These are phyloP conservation scores for Nitzschia sp. DNA, from an alignment of 108 stramenopile species.

Conservation along the genomic window DNA sequence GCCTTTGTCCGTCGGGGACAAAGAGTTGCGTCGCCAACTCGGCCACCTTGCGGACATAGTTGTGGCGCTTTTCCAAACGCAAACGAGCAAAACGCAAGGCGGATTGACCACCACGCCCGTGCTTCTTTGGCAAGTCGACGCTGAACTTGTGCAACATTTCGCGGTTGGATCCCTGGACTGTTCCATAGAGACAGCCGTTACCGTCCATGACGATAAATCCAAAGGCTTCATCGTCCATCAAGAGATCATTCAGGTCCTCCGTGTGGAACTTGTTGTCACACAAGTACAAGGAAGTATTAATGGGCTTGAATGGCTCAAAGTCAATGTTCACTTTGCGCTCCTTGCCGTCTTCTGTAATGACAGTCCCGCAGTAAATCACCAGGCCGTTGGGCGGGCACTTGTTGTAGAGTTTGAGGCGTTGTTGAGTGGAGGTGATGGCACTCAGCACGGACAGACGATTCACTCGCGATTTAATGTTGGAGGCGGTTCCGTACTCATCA, in stretches of 20 bases:
- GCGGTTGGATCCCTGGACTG: slow-evolving; percentile 91
- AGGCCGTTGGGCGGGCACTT: slow-evolving; percentile 96
- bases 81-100: slow-evolving; percentile 99
- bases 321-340: slow-evolving; percentile 97
- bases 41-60: slow-evolving; percentile 98
- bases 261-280: slow-evolving; percentile 99
- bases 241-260: slow-evolving; percentile 96
- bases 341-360: slow-evolving; percentile 99
- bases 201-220: slow-evolving; percentile 99
- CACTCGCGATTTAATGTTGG: slow-evolving; percentile 98
- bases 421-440: slow-evolving; percentile 99
- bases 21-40: slow-evolving; percentile 97
- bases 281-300: slow-evolving; percentile 98
- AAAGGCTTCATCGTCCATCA: slow-evolving; percentile 98
- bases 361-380: slow-evolving; percentile 98
- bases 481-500: slow-evolving; percentile 99
- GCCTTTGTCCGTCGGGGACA: slow-evolving; percentile 93
- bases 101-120: slow-evolving; percentile 98
- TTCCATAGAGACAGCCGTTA: slow-evolving; percentile 97
- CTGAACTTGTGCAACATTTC: slow-evolving; percentile 97
- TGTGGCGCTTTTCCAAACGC: slow-evolving; percentile 98
- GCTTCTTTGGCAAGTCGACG: slow-evolving; percentile 99
- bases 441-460: slow-evolving; percentile 94
- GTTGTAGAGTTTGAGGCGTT: slow-evolving; percentile 96
- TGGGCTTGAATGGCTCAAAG: slow-evolving; percentile 98